phyloP scores from a whole-genome alignment of 1,139 yeast genomes.

The Hemisphaericaspora xylofermentans region DNA sequence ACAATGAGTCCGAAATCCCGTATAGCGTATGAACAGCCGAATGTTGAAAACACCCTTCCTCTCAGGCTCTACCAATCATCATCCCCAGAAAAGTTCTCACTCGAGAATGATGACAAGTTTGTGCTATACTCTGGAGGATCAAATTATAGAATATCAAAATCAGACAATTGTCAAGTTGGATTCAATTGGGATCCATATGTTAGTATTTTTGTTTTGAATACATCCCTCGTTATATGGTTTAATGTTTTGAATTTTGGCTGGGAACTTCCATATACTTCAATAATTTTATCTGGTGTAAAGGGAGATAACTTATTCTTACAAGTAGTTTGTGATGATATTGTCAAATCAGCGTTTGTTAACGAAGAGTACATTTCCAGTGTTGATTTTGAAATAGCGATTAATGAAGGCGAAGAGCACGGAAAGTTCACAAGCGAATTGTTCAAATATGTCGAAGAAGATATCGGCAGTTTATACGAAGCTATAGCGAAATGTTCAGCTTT shows the following conservation, averaged over 20 bases:
- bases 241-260: slow-evolving; percentile 28
- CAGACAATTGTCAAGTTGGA: neutral
- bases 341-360: neutral
- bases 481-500: slow-evolving; percentile 41
- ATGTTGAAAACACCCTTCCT: slow-evolving; percentile 43
- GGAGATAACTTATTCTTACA: slow-evolving; percentile 33
- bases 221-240: slow-evolving; percentile 39
- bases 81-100: slow-evolving; percentile 41
- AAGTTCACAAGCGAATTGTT: slow-evolving; percentile 11
- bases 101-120: slow-evolving; percentile 42
- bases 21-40: slow-evolving; percentile 36
- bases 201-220: slow-evolving; percentile 39
- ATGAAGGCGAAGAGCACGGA: neutral
- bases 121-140: slow-evolving; percentile 43
- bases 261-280: slow-evolving; percentile 39
- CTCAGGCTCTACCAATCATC: slow-evolving; percentile 33
- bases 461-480: slow-evolving; percentile 32
- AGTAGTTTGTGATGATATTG: slow-evolving; percentile 23
- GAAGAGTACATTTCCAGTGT: slow-evolving; percentile 22
- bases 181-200: slow-evolving; percentile 1
- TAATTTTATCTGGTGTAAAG: slow-evolving; percentile 41
- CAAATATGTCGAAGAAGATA: slow-evolving; percentile 7
- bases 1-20: slow-evolving; percentile 18
- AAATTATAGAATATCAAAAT: slow-evolving; percentile 12
- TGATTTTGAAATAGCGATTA: slow-evolving; percentile 17